These are phyloP conservation scores for Paecilomyces variotii DNA, from an alignment of 2,329 filamentous ascomycete species.

Conservation along the genomic window DNA sequence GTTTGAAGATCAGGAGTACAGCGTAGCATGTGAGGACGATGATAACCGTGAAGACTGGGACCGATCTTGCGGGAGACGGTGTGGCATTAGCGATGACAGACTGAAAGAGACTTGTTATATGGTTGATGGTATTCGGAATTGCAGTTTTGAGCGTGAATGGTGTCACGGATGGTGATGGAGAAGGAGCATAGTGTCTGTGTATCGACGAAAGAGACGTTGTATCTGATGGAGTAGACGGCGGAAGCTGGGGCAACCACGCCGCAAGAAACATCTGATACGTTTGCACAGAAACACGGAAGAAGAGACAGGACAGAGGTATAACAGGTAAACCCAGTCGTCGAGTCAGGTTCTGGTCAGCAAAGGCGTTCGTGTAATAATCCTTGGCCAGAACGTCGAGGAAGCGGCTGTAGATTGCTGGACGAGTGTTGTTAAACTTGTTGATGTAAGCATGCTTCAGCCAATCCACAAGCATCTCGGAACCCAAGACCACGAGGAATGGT, in stretches of 20 bases:
- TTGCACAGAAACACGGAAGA: conserved; percentile 88
- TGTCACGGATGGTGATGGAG: conserved; percentile 55
- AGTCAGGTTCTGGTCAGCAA: conserved; percentile 81
- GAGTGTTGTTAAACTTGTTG: conserved; percentile 96
- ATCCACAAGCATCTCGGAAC: conserved; percentile 94
- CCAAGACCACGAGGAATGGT: conserved; percentile 87
- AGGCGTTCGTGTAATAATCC: conserved; percentile 96
- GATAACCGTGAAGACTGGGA: conserved; percentile 56
- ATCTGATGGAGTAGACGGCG: conserved; percentile 31
- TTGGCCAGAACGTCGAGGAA: conserved; percentile 93
- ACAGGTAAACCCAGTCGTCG: conserved; percentile 84
- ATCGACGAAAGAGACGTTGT: conserved; percentile 35
- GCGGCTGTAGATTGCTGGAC: conserved; percentile 77
- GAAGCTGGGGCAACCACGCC: conserved; percentile 69
- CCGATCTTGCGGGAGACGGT: conserved; percentile 32
- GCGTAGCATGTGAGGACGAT: conserved; percentile 82
- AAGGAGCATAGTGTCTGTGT: conserved; percentile 47
- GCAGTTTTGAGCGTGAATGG: conserved; percentile 53
- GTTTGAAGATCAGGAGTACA: conserved; percentile 72
- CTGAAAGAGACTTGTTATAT: conserved; percentile 30
- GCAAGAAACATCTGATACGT: conserved; percentile 98
- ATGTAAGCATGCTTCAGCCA: conserved; percentile 97
- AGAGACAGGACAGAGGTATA: conserved; percentile 84
- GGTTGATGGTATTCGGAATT: conserved; percentile 45
- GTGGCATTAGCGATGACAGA: conserved; percentile 34